Evolutionary conservation across 768 basidiomycete species (phyloP).

Genomic region (Daedaleopsis sinensis): DNA sequence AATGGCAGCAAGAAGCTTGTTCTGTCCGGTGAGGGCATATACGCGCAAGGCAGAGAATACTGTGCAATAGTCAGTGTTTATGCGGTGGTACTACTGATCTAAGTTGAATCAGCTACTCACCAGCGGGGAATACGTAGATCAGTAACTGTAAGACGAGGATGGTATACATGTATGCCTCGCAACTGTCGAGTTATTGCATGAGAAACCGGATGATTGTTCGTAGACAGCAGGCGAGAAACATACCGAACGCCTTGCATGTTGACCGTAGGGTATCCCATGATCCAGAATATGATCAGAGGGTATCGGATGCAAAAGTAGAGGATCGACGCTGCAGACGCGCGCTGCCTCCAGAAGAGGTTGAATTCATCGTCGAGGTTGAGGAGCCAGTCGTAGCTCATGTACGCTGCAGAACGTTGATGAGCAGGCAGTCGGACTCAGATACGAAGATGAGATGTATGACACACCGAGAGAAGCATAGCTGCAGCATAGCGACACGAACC

Average conservation of each 20-base stretch:
- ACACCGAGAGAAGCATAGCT: not conserved
- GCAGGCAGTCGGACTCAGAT: not conserved
- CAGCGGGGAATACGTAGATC: not conserved
- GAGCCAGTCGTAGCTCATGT: not conserved
- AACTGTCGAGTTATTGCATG: not conserved
- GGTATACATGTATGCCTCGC: not conserved
- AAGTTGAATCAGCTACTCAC: not conserved
- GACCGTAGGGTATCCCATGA: not conserved
- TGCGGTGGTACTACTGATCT: not conserved
- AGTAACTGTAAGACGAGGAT: not conserved
- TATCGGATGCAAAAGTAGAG: not conserved
- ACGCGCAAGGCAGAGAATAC: not conserved
- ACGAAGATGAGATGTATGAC: not conserved
- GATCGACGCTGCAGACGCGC: not conserved
- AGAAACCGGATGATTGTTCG: not conserved
- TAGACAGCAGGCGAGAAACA: not conserved
- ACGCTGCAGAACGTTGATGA: not conserved
- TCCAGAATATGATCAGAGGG: not conserved
- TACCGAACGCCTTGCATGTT: not conserved
- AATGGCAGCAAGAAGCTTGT: not conserved
- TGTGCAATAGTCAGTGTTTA: not conserved
- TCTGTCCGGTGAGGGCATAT: not conserved
- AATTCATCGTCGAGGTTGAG: not conserved
- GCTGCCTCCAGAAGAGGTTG: not conserved
- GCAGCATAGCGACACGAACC: not conserved